These are phyloP conservation scores for Micromonas pusilla DNA, from an alignment of 139 green algal genomes.

Conservation along the genomic window DNA sequence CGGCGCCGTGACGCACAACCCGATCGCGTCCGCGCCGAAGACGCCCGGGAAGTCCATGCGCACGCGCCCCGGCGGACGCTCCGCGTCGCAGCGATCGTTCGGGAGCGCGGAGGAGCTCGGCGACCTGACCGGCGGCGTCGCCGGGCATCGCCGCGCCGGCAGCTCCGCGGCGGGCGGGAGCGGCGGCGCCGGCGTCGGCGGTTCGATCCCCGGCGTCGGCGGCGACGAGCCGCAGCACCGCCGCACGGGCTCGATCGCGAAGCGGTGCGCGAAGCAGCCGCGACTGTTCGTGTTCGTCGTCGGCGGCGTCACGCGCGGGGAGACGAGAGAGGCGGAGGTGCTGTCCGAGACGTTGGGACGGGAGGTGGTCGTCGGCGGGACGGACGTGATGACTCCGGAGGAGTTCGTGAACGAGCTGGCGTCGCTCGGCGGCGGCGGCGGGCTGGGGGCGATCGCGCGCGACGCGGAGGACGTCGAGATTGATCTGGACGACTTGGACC, in stretches of 20 bases:
- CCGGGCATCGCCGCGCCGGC: no score
- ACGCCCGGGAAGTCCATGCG: background rate
- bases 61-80: no score
- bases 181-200: background rate
- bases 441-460: background rate
- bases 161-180: no score
- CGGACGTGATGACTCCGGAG: background rate
- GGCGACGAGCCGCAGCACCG: no score
- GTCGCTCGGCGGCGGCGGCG: background rate
- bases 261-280: no score
- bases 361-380: constrained; percentile 20
- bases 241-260: no score
- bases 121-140: no score
- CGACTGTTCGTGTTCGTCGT: constrained; percentile 24
- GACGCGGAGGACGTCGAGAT: background rate
- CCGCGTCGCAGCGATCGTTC: no score
- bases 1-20: background rate
- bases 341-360: constrained; percentile 12
- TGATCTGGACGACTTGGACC: background rate
- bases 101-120: no score
- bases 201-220: no score
- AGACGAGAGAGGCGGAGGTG: background rate
- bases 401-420: background rate
- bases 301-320: constrained; percentile 8
- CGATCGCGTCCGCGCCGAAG: background rate